phyloP scores from a whole-genome alignment of 2,329 filamentous ascomycete species.

The Alternaria sp. region DNA sequence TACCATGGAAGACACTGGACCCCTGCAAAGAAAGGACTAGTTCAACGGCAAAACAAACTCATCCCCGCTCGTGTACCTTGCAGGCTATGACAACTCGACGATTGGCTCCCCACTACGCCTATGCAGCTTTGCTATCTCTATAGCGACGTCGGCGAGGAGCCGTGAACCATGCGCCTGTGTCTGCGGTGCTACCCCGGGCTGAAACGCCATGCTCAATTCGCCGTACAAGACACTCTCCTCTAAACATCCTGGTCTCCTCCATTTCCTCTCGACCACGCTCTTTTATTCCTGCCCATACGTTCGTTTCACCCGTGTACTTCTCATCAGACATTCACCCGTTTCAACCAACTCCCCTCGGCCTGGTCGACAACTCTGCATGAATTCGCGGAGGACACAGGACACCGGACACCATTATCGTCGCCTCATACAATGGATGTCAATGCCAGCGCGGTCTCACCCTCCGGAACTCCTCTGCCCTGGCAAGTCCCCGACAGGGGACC shows the following conservation, averaged over 20 bases:
- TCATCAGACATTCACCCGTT: conserved; percentile 5
- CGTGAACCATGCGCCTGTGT: conserved; percentile 14
- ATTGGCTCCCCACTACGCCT: conserved; percentile 5
- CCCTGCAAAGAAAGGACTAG: conserved; percentile 13
- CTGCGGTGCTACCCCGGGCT: conserved; percentile 18
- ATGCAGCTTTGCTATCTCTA: conserved; percentile 13
- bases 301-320: conserved; percentile 11
- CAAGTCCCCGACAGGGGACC: conserved; percentile 41
- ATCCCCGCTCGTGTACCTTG: conserved; percentile 16
- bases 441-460: conserved; percentile 21
- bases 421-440: conserved; percentile 32
- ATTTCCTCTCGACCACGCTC: conserved; percentile 11
- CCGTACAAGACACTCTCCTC: conserved; percentile 15
- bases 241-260: conserved; percentile 7
- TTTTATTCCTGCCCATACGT: conserved; percentile 12
- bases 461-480: conserved; percentile 18
- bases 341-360: conserved; percentile 1
- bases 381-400: conserved; percentile 17
- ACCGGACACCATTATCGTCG: conserved; percentile 22
- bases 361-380: conserved; percentile 8
- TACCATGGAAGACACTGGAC: conserved; percentile 2
- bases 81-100: conserved; percentile 1
- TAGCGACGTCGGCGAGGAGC: conserved; percentile 20
- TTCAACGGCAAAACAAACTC: conserved; percentile 8
- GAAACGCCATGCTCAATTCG: conserved; percentile 13